Conservation (phyloP, 2,329 filamentous ascomycete genomes). For the Nigrospora osmanthi region DNA sequence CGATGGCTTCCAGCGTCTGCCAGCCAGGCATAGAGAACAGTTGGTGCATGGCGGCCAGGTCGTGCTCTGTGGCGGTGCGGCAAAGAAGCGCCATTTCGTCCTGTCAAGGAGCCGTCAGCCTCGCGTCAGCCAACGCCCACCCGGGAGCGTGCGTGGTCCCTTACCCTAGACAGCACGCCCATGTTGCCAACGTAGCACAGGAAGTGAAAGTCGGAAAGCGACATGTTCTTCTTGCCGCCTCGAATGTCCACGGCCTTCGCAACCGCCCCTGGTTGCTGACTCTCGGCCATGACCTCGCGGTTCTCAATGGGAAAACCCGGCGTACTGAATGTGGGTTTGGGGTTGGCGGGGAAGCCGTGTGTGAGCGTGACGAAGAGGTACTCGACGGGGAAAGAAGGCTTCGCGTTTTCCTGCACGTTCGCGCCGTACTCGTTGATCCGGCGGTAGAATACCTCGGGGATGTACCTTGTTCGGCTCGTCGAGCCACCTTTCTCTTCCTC, state of each 20-base stretch:
- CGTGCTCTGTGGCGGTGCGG: slow-evolving; percentile 73
- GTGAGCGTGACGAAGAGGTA: slow-evolving; percentile 94
- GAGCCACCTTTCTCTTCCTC: slow-evolving; percentile 77
- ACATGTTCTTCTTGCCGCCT: slow-evolving; percentile 49
- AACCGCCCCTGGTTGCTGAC: slow-evolving; percentile 67
- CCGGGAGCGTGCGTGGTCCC: slow-evolving; percentile 12
- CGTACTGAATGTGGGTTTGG: slow-evolving; percentile 68
- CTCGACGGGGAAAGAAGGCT: slow-evolving; percentile 91
- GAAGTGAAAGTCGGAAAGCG: slow-evolving; percentile 88
- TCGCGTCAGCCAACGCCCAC: too few relatives aligned
- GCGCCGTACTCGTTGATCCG: slow-evolving; percentile 93
- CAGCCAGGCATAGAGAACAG: slow-evolving; percentile 84
- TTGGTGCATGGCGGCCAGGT: slow-evolving; percentile 73
- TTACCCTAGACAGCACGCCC: slow-evolving; percentile 77
- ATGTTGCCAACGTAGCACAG: slow-evolving; percentile 79
- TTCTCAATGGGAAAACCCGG: slow-evolving; percentile 85
- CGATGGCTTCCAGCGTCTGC: slow-evolving; percentile 87
- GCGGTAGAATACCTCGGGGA: slow-evolving; percentile 95
- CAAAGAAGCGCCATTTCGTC: slow-evolving; percentile 84
- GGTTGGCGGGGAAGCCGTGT: slow-evolving; percentile 82
- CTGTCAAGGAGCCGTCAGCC: slow-evolving; percentile 37
- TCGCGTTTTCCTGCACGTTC: slow-evolving; percentile 95
- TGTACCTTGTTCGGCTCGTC: slow-evolving; percentile 69
- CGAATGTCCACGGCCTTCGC: slow-evolving; percentile 60
- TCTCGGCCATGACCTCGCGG: slow-evolving; percentile 75